These are phyloP conservation scores for Naumovozyma castellii DNA, from an alignment of 805 yeast species.

Conservation along the genomic window DNA sequence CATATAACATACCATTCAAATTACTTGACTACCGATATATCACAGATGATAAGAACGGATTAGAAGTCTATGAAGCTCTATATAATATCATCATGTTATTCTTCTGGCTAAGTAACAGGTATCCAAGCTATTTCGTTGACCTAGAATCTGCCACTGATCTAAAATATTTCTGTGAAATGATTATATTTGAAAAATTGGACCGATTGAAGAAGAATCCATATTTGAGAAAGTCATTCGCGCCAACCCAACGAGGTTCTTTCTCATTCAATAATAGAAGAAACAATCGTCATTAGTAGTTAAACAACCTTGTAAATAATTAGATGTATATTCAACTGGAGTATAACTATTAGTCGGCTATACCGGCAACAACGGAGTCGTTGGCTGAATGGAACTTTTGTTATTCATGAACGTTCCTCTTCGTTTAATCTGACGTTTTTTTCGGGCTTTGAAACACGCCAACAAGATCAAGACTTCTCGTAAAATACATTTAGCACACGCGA, in stretches of 20 bases:
- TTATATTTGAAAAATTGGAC: conserved; percentile 33
- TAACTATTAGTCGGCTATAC: too few species aligned
- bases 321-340: too few species aligned
- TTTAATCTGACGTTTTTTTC: too few species aligned
- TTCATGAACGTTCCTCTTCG: too few species aligned
- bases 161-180: conserved; percentile 55
- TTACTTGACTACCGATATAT: conserved; percentile 21
- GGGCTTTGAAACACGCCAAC: too few species aligned
- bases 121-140: conserved; percentile 73
- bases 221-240: conserved; percentile 4
- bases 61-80: conserved; percentile 43
- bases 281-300: background rate
- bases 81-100: conserved; percentile 61
- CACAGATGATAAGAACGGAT: conserved; percentile 12
- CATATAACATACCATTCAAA: conserved; percentile 33
- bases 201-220: conserved; percentile 27
- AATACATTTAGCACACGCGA: too few species aligned
- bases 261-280: too few species aligned
- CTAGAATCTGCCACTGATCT: conserved; percentile 62
- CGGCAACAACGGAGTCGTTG: too few species aligned
- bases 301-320: background rate
- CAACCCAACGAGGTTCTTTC: background rate
- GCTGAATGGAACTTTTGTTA: too few species aligned
- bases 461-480: too few species aligned
- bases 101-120: conserved; percentile 81